Conservation (phyloP, 768 basidiomycete genomes). For the Lentinus tigrinus region DNA sequence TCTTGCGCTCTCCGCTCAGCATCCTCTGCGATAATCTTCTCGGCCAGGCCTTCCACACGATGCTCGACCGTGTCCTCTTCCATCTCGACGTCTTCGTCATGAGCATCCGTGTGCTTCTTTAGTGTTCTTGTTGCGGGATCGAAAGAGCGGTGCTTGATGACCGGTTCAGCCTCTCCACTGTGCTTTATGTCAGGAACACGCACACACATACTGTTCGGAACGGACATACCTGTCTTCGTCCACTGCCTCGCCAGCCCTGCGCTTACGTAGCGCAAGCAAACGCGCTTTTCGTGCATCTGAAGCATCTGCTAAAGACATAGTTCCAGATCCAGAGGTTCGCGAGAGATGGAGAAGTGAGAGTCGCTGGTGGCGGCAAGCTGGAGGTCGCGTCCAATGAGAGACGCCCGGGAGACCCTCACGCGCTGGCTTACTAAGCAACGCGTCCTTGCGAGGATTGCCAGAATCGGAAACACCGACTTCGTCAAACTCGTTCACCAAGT, state of each 20-base stretch:
- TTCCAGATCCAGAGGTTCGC: neutral
- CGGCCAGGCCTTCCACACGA: constrained; percentile 78
- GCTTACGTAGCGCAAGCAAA: constrained; percentile 70
- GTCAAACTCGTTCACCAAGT: neutral
- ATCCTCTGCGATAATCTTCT: constrained; percentile 83
- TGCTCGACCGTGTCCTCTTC: constrained; percentile 84
- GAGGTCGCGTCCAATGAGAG: constrained; percentile 3
- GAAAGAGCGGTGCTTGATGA: constrained; percentile 78
- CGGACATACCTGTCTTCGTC: constrained; percentile 43
- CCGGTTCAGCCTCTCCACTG: constrained; percentile 35
- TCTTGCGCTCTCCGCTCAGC: constrained; percentile 84
- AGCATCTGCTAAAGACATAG: constrained; percentile 70
- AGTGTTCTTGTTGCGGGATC: constrained; percentile 85
- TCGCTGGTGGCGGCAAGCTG: neutral
- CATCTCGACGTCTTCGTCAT: constrained; percentile 51
- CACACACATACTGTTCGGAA: neutral
- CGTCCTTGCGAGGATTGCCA: neutral
- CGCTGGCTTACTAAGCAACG: neutral
- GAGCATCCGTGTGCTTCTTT: constrained; percentile 62
- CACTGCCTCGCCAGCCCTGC: constrained; percentile 59
- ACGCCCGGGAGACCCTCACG: neutral
- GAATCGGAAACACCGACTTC: neutral
- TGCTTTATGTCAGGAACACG: neutral
- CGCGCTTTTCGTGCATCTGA: constrained; percentile 83
- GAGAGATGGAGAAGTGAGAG: neutral